Conservation (phyloP, 129 eudicot species). For the Lonicera japonica region DNA sequence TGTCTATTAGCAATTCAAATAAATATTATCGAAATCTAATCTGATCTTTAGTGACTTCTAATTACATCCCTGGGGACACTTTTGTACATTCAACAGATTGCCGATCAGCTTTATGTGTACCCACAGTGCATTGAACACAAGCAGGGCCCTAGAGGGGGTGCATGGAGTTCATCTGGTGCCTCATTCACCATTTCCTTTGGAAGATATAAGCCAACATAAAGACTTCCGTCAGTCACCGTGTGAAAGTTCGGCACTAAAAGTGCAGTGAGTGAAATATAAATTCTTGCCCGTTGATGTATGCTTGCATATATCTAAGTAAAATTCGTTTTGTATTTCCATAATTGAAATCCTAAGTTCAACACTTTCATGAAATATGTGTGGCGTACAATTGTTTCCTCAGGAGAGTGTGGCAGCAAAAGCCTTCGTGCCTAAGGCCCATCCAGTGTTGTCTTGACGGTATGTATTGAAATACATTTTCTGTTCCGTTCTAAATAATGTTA, state of each 20-base stretch:
- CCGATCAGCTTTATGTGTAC: slow-evolving; percentile 56
- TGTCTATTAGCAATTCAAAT: too few relatives aligned
- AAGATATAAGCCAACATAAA: slow-evolving; percentile 56
- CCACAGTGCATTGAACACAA: slow-evolving; percentile 39
- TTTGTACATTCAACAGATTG: slow-evolving; percentile 59
- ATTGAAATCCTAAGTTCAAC: too few relatives aligned
- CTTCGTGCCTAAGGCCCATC: slow-evolving; percentile 74
- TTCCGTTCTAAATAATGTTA: background rate
- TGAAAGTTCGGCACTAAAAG: slow-evolving; percentile 37
- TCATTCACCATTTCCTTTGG: slow-evolving; percentile 67
- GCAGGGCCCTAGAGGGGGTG: slow-evolving; percentile 53
- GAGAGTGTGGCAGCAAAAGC: slow-evolving; percentile 72
- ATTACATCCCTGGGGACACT: too few relatives aligned
- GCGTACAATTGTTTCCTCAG: slow-evolving; percentile 36
- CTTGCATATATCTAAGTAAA: slow-evolving; percentile 2
- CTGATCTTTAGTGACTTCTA: too few relatives aligned
- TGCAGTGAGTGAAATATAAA: slow-evolving; percentile 52
- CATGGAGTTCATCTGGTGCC: slow-evolving; percentile 80
- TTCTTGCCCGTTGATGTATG: background rate
- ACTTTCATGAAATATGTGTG: too few relatives aligned
- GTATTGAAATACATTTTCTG: too few relatives aligned
- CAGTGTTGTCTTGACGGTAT: slow-evolving; percentile 55
- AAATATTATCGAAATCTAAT: too few relatives aligned
- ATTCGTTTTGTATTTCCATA: too few relatives aligned
- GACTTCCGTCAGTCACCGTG: slow-evolving; percentile 35